A percentile compares a stretch with the other conserved stretches of the same genome.
These are phyloP conservation scores for Xylaria venustula DNA, from an alignment of 495 filamentous ascomycete genomes.

Conservation along the genomic window DNA sequence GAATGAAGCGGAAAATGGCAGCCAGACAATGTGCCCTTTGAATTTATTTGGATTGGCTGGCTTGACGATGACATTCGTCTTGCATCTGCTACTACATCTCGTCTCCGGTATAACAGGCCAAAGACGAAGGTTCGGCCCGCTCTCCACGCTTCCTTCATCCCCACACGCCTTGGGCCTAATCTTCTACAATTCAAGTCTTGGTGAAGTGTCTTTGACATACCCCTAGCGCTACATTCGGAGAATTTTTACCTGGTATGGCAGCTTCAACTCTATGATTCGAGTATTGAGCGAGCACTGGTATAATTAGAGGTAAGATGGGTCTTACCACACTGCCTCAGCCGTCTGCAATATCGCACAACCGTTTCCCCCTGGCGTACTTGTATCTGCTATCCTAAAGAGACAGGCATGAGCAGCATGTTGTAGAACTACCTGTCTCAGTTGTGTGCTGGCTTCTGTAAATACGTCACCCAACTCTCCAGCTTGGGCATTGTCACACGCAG, in stretches of 20 bases:
- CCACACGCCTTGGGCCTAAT: background rate
- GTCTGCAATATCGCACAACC: background rate
- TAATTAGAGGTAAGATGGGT: background rate
- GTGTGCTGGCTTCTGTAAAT: background rate
- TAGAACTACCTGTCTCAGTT: background rate
- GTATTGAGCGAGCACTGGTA: background rate
- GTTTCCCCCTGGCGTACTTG: background rate
- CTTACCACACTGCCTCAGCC: background rate
- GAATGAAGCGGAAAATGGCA: background rate
- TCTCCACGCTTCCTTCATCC: background rate
- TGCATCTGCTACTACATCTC: background rate
- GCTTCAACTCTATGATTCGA: no score
- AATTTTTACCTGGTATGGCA: no score
- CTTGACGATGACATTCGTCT: background rate
- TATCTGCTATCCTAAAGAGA: background rate
- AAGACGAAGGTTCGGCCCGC: conserved; percentile 5
- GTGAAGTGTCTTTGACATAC: background rate
- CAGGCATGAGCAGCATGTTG: background rate
- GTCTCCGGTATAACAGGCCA: background rate
- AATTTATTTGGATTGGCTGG: background rate
- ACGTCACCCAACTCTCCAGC: background rate
- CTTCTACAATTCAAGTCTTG: background rate
- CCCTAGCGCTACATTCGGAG: background rate
- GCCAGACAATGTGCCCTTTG: background rate
- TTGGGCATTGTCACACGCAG: background rate